phyloP scores from a whole-genome alignment of 441 rosid genomes.

The Breynia disticha region DNA sequence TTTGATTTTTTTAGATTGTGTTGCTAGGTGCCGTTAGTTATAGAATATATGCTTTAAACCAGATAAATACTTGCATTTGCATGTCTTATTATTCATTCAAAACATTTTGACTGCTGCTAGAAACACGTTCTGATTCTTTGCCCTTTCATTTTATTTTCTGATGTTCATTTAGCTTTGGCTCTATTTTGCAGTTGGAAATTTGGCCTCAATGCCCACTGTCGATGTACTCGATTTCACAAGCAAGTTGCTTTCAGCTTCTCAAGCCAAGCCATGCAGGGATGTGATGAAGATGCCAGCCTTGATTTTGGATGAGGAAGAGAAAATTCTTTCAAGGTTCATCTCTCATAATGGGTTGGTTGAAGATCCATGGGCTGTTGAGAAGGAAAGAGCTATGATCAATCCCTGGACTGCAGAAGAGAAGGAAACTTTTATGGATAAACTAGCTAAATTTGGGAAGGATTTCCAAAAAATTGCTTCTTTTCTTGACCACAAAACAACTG shows the following conservation, averaged over 20 bases:
- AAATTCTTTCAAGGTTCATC: conserved; percentile 49
- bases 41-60: too few relatives aligned
- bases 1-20: not conserved
- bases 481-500: conserved; percentile 88
- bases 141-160: not conserved
- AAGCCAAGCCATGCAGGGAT: conserved; percentile 44
- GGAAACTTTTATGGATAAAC: conserved; percentile 68
- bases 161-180: not conserved
- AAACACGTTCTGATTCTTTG: not conserved
- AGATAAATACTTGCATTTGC: too few relatives aligned
- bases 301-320: conserved; percentile 77
- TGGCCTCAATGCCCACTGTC: conserved; percentile 36
- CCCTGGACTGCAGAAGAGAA: conserved; percentile 85
- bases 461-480: conserved; percentile 76
- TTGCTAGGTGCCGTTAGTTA: not conserved
- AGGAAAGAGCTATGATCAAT: conserved; percentile 79
- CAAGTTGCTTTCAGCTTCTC: conserved; percentile 48
- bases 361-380: conserved; percentile 85
- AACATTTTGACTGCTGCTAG: too few relatives aligned
- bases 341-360: conserved; percentile 80
- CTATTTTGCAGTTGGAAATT: conserved; percentile 44
- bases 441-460: conserved; percentile 75
- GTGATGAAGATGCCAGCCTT: conserved; percentile 77
- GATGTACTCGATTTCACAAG: conserved; percentile 44
- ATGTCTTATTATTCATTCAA: too few relatives aligned